Base-by-base conservation (phyloP, 2,329 filamentous ascomycete genomes). In the Apiospora marii region DNA sequence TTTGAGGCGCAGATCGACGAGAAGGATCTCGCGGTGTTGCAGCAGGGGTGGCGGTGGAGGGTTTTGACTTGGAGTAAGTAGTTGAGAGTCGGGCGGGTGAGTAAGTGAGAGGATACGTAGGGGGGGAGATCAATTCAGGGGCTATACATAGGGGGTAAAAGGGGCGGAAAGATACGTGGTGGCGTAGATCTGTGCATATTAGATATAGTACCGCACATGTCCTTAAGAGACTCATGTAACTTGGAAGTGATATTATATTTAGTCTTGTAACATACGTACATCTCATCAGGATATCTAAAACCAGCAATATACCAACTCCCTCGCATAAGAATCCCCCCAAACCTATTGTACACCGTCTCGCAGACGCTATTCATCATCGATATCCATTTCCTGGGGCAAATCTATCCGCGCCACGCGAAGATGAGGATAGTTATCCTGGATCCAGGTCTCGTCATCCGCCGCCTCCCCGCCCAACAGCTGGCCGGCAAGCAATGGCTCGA, bases 31-130 rank as follows among this genome's bases (percentile, higher is more conserved):
- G 84, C 84, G 76, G 61, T 85, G 19, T 79, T 90, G 24, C 41
- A 68, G 58, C 82, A 84, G 46, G 87, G 88, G 0, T 90, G 89
- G 89, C 82, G 88, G 72, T 90, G 89, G 88, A 81, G 87, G 69
- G 82, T 90, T 27, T 73, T 90, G 74, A 75, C 86, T 41, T 90
- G 85, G 85, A 78, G 76, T 37, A 48, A 78, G 76, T 37, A 48
- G 53, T 10, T 70, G 68, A 69, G 37, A 7, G 19, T 10, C 34
- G 19, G 53, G 27, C 19, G 14, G 5, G 27, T 34, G 51, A 30
- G 24, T 34, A 14, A 19, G 16, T 3, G 51, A 2, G 51, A 19
- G 27, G 4, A 14, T 22, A 16, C 3, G 8, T 30, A 61, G n/a
- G 53, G 16, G 7, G 22, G 8, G 10, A 7, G n/a, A 7, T 1